These are phyloP conservation scores for Ogataea salicorniae DNA, from an alignment of 805 yeast genomes.

Conservation along the genomic window DNA sequence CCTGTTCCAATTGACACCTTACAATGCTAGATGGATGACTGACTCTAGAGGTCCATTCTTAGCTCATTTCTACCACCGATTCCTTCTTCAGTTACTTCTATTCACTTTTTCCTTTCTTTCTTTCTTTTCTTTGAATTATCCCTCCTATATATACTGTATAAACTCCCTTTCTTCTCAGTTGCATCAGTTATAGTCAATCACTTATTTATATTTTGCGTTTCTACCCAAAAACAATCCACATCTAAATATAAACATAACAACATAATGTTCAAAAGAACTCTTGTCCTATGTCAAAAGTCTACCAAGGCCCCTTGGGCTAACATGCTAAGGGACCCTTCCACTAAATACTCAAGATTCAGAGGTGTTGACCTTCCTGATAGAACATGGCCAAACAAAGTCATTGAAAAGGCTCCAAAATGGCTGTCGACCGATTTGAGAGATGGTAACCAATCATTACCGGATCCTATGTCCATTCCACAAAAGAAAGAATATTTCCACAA, in stretches of 20 bases:
- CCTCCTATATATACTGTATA: too few species aligned
- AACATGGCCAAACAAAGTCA: conserved; percentile 64
- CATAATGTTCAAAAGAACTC: conserved; percentile 27
- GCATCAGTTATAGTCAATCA: too few species aligned
- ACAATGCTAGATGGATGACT: too few species aligned
- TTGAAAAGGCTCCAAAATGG: conserved; percentile 76
- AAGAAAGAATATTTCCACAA: conserved; percentile 73
- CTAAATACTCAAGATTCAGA: conserved; percentile 53
- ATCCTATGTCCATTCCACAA: conserved; percentile 73
- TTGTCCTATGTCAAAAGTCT: conserved; percentile 25
- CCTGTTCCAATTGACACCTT: too few species aligned
- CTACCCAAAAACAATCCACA: too few species aligned
- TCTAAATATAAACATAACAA: neutral
- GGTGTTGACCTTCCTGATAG: conserved; percentile 55
- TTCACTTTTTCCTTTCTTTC: too few species aligned
- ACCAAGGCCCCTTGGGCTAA: conserved; percentile 26
- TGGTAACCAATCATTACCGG: conserved; percentile 78
- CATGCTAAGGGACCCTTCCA: conserved; percentile 69
- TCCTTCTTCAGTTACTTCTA: too few species aligned
- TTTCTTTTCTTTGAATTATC: too few species aligned
- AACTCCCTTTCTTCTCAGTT: too few species aligned
- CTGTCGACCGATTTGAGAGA: conserved; percentile 75
- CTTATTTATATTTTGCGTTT: too few species aligned
- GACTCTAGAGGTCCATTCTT: too few species aligned
- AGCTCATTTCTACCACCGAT: too few species aligned